phyloP scores from a whole-genome alignment of 2,329 filamentous ascomycete genomes.

The Alternaria panax region DNA sequence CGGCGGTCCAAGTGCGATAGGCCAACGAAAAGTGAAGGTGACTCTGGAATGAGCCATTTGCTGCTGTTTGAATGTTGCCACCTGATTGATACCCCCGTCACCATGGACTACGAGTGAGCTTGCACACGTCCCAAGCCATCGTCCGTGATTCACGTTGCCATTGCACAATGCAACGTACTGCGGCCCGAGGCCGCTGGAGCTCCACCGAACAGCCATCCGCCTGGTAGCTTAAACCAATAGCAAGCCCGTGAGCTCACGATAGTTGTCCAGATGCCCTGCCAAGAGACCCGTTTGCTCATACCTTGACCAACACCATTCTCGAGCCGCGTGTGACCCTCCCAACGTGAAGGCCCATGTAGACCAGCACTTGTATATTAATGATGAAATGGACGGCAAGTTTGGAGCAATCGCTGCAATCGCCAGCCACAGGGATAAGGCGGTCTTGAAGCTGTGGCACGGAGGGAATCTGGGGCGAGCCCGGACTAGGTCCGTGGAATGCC shows the following conservation, averaged over 20 bases:
- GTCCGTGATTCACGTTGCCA: conserved; percentile 21
- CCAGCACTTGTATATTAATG: not conserved
- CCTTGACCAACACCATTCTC: conserved; percentile 8
- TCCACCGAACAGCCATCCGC: conserved; percentile 7
- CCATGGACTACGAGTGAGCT: conserved; percentile 10
- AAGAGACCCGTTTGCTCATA: conserved; percentile 20
- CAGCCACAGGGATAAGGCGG: not conserved
- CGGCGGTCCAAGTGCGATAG: conserved; percentile 8
- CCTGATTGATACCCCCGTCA: conserved; percentile 21
- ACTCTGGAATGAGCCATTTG: conserved; percentile 19
- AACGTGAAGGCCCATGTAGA: not conserved
- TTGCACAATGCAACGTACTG: conserved; percentile 13
- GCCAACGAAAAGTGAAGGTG: conserved; percentile 27
- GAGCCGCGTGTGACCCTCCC: conserved; percentile 5
- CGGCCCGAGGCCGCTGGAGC: conserved; percentile 16
- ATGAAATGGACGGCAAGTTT: conserved; percentile 3
- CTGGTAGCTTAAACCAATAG: conserved; percentile 13
- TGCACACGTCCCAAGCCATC: conserved; percentile 13
- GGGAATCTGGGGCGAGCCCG: not conserved
- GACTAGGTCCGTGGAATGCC: not conserved
- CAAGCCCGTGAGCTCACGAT: conserved; percentile 9
- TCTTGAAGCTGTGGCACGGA: not conserved
- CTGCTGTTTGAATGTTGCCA: conserved; percentile 26
- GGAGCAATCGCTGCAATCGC: conserved; percentile 6
- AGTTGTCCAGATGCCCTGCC: conserved; percentile 15